Conservation (phyloP, 176 grass and related monocot species). For the Luzula sylvatica region DNA sequence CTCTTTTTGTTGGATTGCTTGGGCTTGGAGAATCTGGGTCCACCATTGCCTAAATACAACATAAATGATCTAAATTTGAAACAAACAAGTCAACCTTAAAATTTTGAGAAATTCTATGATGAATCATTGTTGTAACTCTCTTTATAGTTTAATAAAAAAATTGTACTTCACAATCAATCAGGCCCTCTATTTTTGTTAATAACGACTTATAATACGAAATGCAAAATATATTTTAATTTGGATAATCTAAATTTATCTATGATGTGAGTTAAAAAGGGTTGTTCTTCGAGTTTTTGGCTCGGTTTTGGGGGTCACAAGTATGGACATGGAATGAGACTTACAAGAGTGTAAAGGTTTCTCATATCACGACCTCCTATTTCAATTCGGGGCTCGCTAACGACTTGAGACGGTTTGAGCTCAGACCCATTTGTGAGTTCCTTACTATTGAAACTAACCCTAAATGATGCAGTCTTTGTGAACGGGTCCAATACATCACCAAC, state of each 20-base stretch:
- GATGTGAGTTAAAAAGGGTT: not conserved
- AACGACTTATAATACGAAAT: slow-evolving; percentile 5
- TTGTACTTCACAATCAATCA: too few relatives aligned
- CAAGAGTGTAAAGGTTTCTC: slow-evolving; percentile 88
- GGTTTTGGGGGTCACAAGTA: not conserved
- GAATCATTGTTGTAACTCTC: too few relatives aligned
- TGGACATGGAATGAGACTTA: slow-evolving; percentile 31
- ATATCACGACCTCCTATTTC: slow-evolving; percentile 43
- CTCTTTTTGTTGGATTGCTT: slow-evolving; percentile 86
- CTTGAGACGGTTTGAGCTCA: slow-evolving; percentile 83
- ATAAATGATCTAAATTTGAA: too few relatives aligned
- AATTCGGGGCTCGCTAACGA: slow-evolving; percentile 50
- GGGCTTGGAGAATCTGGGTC: slow-evolving; percentile 95
- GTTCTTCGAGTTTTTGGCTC: not conserved
- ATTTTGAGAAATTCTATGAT: too few relatives aligned
- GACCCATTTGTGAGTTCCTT: slow-evolving; percentile 78
- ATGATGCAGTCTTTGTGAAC: slow-evolving; percentile 62
- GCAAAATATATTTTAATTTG: not conserved
- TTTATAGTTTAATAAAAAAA: too few relatives aligned
- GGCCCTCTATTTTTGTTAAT: too few relatives aligned
- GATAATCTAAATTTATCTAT: not conserved
- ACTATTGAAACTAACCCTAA: slow-evolving; percentile 64
- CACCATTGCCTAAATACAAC: slow-evolving; percentile 72
- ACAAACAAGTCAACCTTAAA: too few relatives aligned
- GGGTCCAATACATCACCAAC: slow-evolving; percentile 87